A percentile compares a stretch with the other conserved stretches of the same genome.
phyloP scores from a whole-genome alignment of 2,329 filamentous ascomycete genomes.

The Cercospora sesami region DNA sequence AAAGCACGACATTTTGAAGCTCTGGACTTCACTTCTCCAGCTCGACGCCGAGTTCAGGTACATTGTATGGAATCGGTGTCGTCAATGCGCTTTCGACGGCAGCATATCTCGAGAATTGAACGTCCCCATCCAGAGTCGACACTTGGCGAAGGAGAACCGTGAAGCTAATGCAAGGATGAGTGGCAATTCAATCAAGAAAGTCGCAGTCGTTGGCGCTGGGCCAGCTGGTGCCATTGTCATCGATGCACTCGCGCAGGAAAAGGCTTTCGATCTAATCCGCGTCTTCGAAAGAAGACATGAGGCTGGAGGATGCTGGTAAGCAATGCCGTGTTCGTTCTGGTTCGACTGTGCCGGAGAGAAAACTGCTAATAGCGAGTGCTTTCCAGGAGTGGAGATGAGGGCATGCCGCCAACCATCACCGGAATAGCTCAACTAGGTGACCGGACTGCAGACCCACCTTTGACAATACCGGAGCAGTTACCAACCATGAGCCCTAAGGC shows the following conservation, averaged over 20 bases:
- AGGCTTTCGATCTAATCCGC: conserved; percentile 12
- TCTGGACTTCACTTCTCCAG: neutral
- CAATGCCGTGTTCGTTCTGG: too few relatives aligned
- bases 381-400: conserved; percentile 10
- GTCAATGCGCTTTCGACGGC: neutral
- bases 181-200: neutral
- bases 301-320: conserved; percentile 62
- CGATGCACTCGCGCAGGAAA: conserved; percentile 9
- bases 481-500: conserved; percentile 50
- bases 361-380: neutral
- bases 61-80: neutral
- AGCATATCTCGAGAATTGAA: neutral
- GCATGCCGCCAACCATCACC: conserved; percentile 4
- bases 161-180: neutral
- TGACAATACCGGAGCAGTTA: conserved; percentile 48
- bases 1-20: neutral
- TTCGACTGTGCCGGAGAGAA: neutral
- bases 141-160: neutral
- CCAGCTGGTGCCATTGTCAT: conserved; percentile 15
- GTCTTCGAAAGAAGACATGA: conserved; percentile 63
- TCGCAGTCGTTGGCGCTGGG: conserved; percentile 31
- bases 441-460: conserved; percentile 15
- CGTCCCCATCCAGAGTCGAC: neutral
- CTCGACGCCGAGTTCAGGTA: neutral
- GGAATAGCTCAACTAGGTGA: neutral